Conservation (phyloP, 331 rosid species). For the Ulmus americana region DNA sequence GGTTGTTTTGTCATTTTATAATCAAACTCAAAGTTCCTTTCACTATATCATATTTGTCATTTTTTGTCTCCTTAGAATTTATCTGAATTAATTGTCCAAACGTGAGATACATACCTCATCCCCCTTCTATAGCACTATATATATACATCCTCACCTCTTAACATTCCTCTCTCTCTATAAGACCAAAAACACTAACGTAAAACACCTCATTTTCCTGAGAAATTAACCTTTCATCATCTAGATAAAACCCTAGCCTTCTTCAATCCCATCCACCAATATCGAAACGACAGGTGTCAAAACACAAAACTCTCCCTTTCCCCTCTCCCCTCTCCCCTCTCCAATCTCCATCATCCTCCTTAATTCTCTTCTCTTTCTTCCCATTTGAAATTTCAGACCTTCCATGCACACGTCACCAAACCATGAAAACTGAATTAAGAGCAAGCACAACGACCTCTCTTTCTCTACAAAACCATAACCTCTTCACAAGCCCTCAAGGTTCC, state of each 20-base stretch:
- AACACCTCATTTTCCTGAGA: constrained; percentile 15
- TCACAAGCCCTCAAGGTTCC: constrained; percentile 38
- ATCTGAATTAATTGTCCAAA: constrained; percentile 1
- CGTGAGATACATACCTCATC: not conserved
- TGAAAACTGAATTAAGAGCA: constrained; percentile 67
- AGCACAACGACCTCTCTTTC: constrained; percentile 40
- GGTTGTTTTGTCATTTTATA: constrained; percentile 12
- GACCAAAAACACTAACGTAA: not conserved
- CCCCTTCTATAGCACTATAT: constrained; percentile 34
- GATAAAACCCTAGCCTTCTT: constrained; percentile 30
- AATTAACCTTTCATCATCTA: constrained; percentile 1
- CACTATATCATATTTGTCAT: not conserved
- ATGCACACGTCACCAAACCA: constrained; percentile 16
- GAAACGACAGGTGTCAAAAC: constrained; percentile 14
- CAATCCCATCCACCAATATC: constrained; percentile 31
- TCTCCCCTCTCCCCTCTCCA: constrained; percentile 11
- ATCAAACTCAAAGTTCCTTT: constrained; percentile 8
- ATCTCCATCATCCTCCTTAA: constrained; percentile 11
- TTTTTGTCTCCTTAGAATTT: not conserved
- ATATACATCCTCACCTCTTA: not conserved
- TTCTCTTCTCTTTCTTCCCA: not conserved
- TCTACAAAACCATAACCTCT: constrained; percentile 46
- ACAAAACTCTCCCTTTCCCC: not conserved
- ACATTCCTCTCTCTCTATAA: not conserved
- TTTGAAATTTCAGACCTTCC: not conserved